phyloP scores from a whole-genome alignment of 176 grass and related monocot genomes.

The Aegilops bicornis region DNA sequence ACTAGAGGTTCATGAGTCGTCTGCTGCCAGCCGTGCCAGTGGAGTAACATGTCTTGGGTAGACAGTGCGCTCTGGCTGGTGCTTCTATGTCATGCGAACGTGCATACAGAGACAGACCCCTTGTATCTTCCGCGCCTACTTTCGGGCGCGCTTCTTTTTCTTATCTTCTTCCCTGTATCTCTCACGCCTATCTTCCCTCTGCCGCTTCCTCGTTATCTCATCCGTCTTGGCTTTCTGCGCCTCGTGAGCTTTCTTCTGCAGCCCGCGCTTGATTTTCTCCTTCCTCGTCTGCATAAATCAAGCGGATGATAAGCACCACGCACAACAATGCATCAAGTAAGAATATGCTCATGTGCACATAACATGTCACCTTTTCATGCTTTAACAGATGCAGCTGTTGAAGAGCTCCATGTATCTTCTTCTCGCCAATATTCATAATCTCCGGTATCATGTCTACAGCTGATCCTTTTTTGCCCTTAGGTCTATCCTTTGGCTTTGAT shows the following conservation, averaged over 20 bases:
- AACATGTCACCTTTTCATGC: slow-evolving; percentile 70
- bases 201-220: slow-evolving; percentile 67
- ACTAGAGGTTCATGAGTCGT: neutral
- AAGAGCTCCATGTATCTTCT: slow-evolving; percentile 48
- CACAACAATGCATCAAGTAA: neutral
- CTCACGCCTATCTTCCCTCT: slow-evolving; percentile 74
- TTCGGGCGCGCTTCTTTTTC: slow-evolving; percentile 65
- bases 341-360: neutral
- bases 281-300: slow-evolving; percentile 62
- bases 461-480: slow-evolving; percentile 35
- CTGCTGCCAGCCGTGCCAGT: neutral
- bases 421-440: slow-evolving; percentile 68
- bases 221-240: slow-evolving; percentile 77
- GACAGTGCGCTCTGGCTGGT: neutral
- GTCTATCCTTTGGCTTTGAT: slow-evolving; percentile 72
- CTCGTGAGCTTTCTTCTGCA: slow-evolving; percentile 78
- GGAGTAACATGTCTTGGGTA: neutral
- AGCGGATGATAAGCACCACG: neutral
- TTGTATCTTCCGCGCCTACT: slow-evolving; percentile 9
- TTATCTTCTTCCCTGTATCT: slow-evolving; percentile 88
- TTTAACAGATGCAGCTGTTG: slow-evolving; percentile 62
- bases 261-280: slow-evolving; percentile 55
- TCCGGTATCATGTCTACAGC: slow-evolving; percentile 52
- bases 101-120: neutral
- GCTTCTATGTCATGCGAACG: neutral